Base-by-base conservation (phyloP, 2,329 filamentous ascomycete genomes). In the Atkinsonella texensis region DNA sequence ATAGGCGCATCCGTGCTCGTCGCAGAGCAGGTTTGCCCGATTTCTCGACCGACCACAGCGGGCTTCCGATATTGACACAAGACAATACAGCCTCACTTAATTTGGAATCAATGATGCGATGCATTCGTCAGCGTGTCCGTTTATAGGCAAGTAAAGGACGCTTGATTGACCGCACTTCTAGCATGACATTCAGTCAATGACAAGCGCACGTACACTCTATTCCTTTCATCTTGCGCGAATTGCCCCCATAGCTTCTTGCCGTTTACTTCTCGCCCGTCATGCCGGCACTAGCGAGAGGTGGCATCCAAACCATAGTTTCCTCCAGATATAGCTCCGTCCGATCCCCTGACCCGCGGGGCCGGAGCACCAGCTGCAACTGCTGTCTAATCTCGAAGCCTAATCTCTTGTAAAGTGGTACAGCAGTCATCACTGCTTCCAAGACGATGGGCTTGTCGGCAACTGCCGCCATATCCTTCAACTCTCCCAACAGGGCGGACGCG, bases 371-470 rank as follows among this genome's bases (percentile, higher is more conserved):
- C 20, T 63, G 59, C 23, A 72, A 63, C 18, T 57, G 54, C 45
- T 62, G 62, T 12, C 60, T 50, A 3, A 54, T 54, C 38, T 57
- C 56, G 48, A 72, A 73, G 7, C 68, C 68, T 35, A 70, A 56
- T 54, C 54, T 65, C 51, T 65, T 56, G 43, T 72, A 72, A 53
- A 72, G 64, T 1, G 57, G 54, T 6, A 70, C 62, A 1, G 69
- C 69, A 17, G 65, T 62, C 56, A 63, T 63, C 17, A 67, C 71
- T 18, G 65, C 68, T 53, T 71, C 68, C 13, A 72, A 56, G 46
- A 71, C 65, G 6, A 69, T 62, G 11, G 64, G 60, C 49, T 67
- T 57, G 13, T 59, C 57, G 11, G 67, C 65, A 13, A 52, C 59
- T 10, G 57, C 56, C 1, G 68, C 70, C 51, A 61, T 54, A 5